Conservation (phyloP, 106 monocot genomes). For the Posidonia australis region DNA sequence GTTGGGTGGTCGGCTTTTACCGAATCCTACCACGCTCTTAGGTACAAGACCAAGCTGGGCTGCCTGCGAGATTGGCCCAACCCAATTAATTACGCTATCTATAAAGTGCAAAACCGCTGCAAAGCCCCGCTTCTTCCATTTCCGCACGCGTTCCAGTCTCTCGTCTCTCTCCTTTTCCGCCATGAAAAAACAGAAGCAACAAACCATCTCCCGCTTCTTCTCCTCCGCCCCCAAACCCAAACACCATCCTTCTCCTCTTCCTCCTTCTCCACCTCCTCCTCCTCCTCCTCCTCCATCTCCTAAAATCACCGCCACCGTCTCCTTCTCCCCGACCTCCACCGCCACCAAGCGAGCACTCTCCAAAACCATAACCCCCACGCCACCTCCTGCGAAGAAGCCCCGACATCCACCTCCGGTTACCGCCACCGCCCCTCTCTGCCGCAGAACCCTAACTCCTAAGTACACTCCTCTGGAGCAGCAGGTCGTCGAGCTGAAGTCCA, state of each 20-base stretch:
- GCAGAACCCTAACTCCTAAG: conserved; percentile 12
- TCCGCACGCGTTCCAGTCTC: not conserved
- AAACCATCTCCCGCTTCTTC: conserved; percentile 93
- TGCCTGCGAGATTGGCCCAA: too few species aligned
- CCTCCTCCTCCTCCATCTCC: conserved; percentile 24
- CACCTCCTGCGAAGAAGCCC: conserved; percentile 18
- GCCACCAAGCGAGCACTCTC: conserved; percentile 24
- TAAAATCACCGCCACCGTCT: conserved; percentile 52
- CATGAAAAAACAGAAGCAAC: conserved; percentile 91
- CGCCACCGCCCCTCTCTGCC: not conserved
- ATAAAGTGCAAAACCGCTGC: too few species aligned
- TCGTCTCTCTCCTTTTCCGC: not conserved
- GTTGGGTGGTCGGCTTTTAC: too few species aligned
- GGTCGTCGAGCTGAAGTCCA: conserved; percentile 70
- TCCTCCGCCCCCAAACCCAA: conserved; percentile 30
- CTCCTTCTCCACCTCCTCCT: not conserved
- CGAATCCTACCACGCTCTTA: too few species aligned
- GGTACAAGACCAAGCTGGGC: too few species aligned
- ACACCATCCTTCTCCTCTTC: conserved; percentile 2
- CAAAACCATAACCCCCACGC: conserved; percentile 24
- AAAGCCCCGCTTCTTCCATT: not conserved
- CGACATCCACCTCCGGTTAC: conserved; percentile 1
- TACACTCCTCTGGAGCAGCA: conserved; percentile 88
- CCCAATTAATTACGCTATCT: not conserved
- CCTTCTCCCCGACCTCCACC: conserved; percentile 46